Evolutionary conservation across 495 filamentous ascomycete genomes (phyloP).

Genomic region (Pyrenopolyporus hunteri): DNA sequence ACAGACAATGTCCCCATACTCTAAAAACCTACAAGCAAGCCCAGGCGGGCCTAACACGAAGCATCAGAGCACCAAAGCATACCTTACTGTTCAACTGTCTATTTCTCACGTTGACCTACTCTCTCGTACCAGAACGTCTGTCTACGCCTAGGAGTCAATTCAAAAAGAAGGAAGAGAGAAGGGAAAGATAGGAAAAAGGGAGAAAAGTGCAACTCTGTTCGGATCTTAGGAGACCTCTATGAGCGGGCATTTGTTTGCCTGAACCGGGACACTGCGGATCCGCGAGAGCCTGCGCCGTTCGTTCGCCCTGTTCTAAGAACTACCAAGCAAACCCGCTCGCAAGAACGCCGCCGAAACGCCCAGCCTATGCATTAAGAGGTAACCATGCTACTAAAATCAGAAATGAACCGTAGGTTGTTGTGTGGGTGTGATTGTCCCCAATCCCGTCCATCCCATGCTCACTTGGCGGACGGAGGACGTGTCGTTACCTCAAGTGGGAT

Average conservation of each 20-base stretch:
- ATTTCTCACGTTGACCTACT: too few relatives aligned
- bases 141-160: background rate
- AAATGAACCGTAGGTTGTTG: background rate
- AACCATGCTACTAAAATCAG: conserved; percentile 17
- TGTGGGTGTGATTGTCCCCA: too few relatives aligned
- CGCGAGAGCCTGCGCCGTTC: background rate
- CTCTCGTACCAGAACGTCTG: too few relatives aligned
- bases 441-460: too few relatives aligned
- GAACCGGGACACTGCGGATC: background rate
- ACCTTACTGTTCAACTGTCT: too few relatives aligned
- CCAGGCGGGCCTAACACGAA: too few relatives aligned
- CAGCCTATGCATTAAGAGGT: conserved; percentile 21
- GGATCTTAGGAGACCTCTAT: background rate
- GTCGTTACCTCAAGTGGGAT: too few relatives aligned
- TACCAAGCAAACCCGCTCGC: background rate
- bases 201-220: background rate
- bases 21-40: too few relatives aligned
- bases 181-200: too few relatives aligned
- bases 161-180: background rate
- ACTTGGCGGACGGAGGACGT: too few relatives aligned
- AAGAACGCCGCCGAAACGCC: conserved; percentile 12
- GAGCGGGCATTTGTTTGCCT: background rate
- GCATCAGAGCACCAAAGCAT: too few relatives aligned
- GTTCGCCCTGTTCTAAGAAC: conserved; percentile 2
- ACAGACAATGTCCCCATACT: too few relatives aligned